Base-by-base conservation (phyloP, 805 yeast species). In the Candida berthetii region DNA sequence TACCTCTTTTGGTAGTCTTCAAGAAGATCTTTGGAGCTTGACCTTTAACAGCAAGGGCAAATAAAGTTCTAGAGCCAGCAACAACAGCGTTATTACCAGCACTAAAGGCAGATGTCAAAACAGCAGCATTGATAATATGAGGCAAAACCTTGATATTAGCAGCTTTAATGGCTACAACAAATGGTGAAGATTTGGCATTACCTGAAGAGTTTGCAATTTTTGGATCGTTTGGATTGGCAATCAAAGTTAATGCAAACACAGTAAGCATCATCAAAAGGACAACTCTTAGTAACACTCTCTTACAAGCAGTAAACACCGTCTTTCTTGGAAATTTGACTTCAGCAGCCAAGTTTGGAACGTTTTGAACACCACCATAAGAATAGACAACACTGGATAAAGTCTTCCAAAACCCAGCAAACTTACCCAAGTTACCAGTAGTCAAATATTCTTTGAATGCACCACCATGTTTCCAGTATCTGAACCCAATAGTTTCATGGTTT, bases 301-400 rank as follows among this genome's bases (percentile, higher is more conserved):
- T 60, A 13, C 55, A 54, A 3, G 67, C 61, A n/a, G 47, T 44
- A 44, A 45, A 52, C 25, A 60, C 57, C 13, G 55, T 37, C 36
- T 58, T 48, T 45, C 67, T 48, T 19, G 66, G 67, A 42, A 55
- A 39, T 43, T 54, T 42, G 4, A 58, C 47, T 46, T 63, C 68
- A 24, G 64, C 65, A 2, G 57, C 54, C 19, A 76, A 64, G 33
- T 69, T 57, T 4, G 70, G 74, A 46, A 78, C 68, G 47, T 76
- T 63, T 60, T 78, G 59, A 24, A 58, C 53, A 22, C 66, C 67
- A 16, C 61, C 61, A 40, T 44, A 58, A 10, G 60, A 46, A 40
- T 58, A 61, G 39, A 63, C 71, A 13, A 70, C 68, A 2, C 68
- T 60, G 2, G 64, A 51, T 29, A 69, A 52, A 28, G 52, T 48